phyloP scores from a whole-genome alignment of 345 rosid species.

The Atalantia buxifolia region DNA sequence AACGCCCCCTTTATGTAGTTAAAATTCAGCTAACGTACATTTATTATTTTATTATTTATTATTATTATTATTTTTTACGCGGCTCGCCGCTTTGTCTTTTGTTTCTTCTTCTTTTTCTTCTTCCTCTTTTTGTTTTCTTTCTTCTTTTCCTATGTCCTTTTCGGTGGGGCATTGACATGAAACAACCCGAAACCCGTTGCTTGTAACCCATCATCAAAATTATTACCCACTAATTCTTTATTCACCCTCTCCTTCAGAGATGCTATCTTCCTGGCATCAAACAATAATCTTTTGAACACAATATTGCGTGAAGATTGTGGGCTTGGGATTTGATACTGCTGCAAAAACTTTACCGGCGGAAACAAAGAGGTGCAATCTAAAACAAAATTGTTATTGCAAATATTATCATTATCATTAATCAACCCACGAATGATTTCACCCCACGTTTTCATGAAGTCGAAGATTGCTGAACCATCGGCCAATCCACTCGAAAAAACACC shows the following conservation, averaged over 20 bases:
- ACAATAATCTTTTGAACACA: conserved; percentile 19
- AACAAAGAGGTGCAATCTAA: conserved; percentile 18
- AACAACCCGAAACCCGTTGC: conserved; percentile 1
- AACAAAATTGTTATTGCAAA: too few species aligned
- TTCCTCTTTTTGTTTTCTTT: too few species aligned
- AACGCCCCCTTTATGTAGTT: too few species aligned
- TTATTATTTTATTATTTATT: too few species aligned
- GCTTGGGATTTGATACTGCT: not conserved
- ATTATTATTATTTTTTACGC: too few species aligned
- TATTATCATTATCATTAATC: too few species aligned
- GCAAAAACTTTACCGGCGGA: not conserved
- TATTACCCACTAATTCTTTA: not conserved
- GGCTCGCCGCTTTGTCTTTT: too few species aligned
- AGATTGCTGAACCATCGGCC: conserved; percentile 21
- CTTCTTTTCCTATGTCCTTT: too few species aligned
- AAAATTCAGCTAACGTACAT: too few species aligned
- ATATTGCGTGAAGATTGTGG: not conserved
- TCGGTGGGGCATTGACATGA: too few species aligned
- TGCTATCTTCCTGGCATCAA: conserved; percentile 14
- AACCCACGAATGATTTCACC: conserved; percentile 8
- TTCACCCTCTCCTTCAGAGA: conserved; percentile 5
- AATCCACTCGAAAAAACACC: conserved; percentile 16
- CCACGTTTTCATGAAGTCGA: conserved; percentile 18
- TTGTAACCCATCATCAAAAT: too few species aligned
- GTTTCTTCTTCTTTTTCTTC: too few species aligned